Conservation (phyloP, 257 asterid species). For the Solanum sitiens region DNA sequence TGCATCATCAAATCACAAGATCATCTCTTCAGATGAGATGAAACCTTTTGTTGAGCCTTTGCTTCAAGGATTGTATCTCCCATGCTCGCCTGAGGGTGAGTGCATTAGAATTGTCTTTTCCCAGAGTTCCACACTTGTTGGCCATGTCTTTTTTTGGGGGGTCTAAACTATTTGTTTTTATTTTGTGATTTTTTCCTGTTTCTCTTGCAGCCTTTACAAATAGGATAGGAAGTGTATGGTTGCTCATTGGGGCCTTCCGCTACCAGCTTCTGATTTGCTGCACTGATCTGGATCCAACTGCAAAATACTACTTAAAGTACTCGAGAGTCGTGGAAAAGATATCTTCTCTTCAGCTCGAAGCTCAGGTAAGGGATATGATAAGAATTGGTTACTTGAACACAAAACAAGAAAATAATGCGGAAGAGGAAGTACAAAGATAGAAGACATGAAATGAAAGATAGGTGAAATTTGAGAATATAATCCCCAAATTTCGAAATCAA, state of each 20-base stretch:
- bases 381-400: not conserved
- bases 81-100: slow-evolving; percentile 38
- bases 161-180: not conserved
- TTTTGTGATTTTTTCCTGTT: not conserved
- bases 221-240: slow-evolving; percentile 45
- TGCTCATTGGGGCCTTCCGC: slow-evolving; percentile 64
- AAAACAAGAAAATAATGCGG: not conserved
- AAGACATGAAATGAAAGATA: not conserved
- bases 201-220: slow-evolving; percentile 20
- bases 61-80: slow-evolving; percentile 42
- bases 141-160: not conserved
- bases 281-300: slow-evolving; percentile 71
- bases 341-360: slow-evolving; percentile 65
- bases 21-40: not conserved
- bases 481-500: not conserved
- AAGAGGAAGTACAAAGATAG: not conserved
- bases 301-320: slow-evolving; percentile 56
- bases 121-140: not conserved
- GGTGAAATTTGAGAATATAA: not conserved
- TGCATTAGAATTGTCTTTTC: not conserved
- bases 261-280: slow-evolving; percentile 62
- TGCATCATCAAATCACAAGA: slow-evolving; percentile 50
- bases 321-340: slow-evolving; percentile 54
- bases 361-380: slow-evolving; percentile 33
- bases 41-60: slow-evolving; percentile 47